Evolutionary conservation across 2,329 filamentous ascomycete species (phyloP), one percentile per base, ranked within the genome.

Genomic region (Penicillium freii): DNA sequence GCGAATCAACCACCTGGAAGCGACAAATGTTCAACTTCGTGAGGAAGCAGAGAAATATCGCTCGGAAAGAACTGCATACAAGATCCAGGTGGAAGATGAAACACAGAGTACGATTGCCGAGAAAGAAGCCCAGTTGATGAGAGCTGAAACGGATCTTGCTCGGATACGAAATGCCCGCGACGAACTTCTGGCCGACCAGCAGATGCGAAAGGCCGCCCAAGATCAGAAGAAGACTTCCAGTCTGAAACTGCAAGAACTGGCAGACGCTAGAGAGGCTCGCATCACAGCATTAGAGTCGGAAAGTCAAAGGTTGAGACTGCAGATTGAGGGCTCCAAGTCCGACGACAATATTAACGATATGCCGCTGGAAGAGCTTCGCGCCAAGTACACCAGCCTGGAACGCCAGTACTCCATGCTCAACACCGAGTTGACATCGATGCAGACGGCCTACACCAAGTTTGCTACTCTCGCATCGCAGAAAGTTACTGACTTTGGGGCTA

Each of bases 1-100:
- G 73, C 87, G 91, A 38, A 87, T 96, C 69, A 99, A 99, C 73
- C 87, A 93, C 66, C 77, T 97, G 15, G 93, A 97, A 74, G 91
- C 91, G 4, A 89, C 87, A 13, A 97, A 97, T 73, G 87, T 89
- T 58, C 87, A 92, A 64, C 75, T 97, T 31, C 86, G 89, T 36
- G 89, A 96, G 72, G 92, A 96, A 68, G 88, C 90, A 6, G 88
- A 93, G 68, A 95, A 89, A 71, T 79, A 92, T 50, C 90, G 93
- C 67, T 86, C 90, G 1, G 94, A 99, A 73, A 82, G 94, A 54
- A 92, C 90, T 4, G 82, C 87, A 11, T 96, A 92, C 72, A 88
- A 91, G 53, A 85, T 84, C 36, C 87, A 92, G 67, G 78, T 97
- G 8, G 90, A 97, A 66, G 85, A 87, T 21, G 94, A 99, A 74